phyloP scores from a whole-genome alignment of 2,329 filamentous ascomycete genomes.

The Ambrosiella beaveri region DNA sequence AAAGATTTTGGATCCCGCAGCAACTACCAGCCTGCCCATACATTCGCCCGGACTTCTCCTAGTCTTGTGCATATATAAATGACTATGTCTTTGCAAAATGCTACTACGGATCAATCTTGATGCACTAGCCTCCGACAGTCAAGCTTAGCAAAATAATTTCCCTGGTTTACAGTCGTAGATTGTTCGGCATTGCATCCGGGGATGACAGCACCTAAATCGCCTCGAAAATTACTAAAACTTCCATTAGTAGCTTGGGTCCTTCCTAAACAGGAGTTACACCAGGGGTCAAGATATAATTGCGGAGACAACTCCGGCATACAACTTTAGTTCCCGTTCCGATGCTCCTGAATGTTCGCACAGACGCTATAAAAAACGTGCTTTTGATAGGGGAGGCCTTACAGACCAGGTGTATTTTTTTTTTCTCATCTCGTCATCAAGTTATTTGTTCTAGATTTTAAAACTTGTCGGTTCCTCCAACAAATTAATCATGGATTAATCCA shows the following conservation, averaged over 20 bases:
- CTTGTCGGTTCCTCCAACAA: too few relatives aligned
- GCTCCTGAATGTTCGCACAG: not conserved
- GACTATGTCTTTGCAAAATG: not conserved
- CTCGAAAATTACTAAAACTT: not conserved
- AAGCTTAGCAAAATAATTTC: too few relatives aligned
- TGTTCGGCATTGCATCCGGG: not conserved
- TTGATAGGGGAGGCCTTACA: not conserved
- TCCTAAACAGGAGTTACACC: conserved; percentile 2
- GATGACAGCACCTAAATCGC: not conserved
- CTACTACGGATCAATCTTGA: not conserved
- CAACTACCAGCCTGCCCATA: not conserved
- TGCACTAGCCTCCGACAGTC: too few relatives aligned
- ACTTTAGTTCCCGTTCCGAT: not conserved
- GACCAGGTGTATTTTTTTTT: not conserved
- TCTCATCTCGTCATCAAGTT: not conserved
- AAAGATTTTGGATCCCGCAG: not conserved
- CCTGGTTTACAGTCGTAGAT: not conserved
- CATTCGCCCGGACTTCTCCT: not conserved
- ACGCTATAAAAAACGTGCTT: not conserved
- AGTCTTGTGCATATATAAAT: not conserved
- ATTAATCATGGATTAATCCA: too few relatives aligned
- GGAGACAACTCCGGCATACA: not conserved
- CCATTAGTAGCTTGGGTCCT: not conserved
- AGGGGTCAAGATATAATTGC: not conserved
- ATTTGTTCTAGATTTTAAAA: not conserved